phyloP scores from a whole-genome alignment of 2,329 filamentous ascomycete species.

The Pseudopithomyces maydicus region DNA sequence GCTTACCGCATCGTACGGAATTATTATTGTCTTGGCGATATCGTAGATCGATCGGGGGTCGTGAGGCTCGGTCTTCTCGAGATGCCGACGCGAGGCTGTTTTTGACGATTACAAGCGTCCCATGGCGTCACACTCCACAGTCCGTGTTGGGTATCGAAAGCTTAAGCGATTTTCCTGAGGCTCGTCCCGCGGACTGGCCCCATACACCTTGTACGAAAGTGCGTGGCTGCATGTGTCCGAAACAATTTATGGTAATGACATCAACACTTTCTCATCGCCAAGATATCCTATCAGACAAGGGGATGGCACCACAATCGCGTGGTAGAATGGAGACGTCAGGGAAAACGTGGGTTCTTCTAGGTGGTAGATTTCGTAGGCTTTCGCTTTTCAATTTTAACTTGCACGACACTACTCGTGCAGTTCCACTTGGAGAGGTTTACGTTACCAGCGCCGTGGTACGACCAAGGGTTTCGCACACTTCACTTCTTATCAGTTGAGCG shows the following conservation, averaged over 20 bases:
- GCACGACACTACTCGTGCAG: not conserved
- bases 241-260: conserved; percentile 5
- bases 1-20: not conserved
- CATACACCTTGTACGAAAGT: not conserved
- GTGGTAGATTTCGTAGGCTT: not conserved
- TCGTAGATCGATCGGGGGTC: conserved; percentile 1
- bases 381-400: not conserved
- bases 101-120: not conserved
- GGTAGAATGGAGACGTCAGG: conserved; percentile 1
- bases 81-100: conserved; percentile 1
- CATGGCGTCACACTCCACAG: conserved; percentile 6
- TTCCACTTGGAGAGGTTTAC: not conserved
- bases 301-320: not conserved
- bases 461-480: not conserved
- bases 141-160: not conserved
- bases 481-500: not conserved
- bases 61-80: not conserved
- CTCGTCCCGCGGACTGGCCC: not conserved
- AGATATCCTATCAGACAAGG: conserved; percentile 2
- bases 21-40: conserved; percentile 2
- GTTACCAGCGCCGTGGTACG: not conserved
- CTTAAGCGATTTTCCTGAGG: not conserved
- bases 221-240: not conserved
- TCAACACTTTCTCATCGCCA: conserved; percentile 11
- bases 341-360: not conserved